phyloP scores from a whole-genome alignment of 495 filamentous ascomycete genomes.

The Neurospora africana region DNA sequence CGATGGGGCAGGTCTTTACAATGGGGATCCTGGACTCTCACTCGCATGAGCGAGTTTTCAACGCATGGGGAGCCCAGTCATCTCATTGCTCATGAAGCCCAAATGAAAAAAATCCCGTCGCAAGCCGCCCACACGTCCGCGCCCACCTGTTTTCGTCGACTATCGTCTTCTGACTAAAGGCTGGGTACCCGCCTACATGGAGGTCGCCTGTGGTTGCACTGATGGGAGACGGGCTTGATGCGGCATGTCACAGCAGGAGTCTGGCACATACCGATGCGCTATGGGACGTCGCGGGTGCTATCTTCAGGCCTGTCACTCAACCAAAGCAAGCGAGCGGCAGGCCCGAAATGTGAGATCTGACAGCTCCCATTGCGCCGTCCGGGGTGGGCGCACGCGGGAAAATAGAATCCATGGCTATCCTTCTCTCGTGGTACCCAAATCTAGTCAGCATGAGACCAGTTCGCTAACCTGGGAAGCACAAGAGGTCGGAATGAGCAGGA shows the following conservation, averaged over 20 bases:
- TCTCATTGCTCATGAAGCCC: not conserved
- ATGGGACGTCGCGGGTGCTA: not conserved
- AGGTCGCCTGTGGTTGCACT: slow-evolving; percentile 11
- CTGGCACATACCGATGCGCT: slow-evolving; percentile 1
- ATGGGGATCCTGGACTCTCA: not conserved
- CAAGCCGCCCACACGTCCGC: slow-evolving; percentile 10
- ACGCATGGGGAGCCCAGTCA: not conserved
- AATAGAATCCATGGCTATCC: not conserved
- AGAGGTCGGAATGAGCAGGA: not conserved
- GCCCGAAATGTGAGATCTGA: slow-evolving; percentile 22
- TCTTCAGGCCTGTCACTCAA: not conserved
- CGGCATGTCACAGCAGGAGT: slow-evolving; percentile 1
- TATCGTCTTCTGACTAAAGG: not conserved
- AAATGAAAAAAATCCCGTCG: slow-evolving; percentile 3
- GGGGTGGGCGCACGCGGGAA: slow-evolving; percentile 6
- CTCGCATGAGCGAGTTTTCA: not conserved
- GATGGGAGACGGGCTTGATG: slow-evolving; percentile 2
- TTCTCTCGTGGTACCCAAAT: slow-evolving; percentile 9
- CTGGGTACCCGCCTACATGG: not conserved
- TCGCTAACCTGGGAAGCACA: not conserved
- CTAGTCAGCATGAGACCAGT: not conserved
- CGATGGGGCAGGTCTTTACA: not conserved
- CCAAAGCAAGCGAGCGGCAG: not conserved
- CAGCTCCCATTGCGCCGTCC: slow-evolving; percentile 5
- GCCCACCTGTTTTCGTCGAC: not conserved